These are phyloP conservation scores for peach (Prunus persica) DNA, from an alignment of 306 rosid species.

Conservation along the genomic window DNA sequence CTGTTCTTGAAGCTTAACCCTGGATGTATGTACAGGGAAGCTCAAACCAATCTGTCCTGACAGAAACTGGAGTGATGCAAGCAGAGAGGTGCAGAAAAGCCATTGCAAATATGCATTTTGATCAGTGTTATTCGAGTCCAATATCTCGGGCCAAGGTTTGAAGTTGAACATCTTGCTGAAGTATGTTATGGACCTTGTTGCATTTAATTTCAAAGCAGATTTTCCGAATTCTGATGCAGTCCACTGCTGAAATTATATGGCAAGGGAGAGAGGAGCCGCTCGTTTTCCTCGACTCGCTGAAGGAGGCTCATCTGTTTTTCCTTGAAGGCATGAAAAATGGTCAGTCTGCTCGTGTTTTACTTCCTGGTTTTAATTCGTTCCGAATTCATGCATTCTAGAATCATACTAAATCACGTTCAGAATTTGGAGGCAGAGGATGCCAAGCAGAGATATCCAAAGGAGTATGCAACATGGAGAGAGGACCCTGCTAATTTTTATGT, in stretches of 20 bases:
- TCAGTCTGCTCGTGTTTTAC: constrained; percentile 28
- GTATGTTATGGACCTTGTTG: too few relatives aligned
- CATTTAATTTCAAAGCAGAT: too few relatives aligned
- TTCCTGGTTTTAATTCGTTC: not conserved
- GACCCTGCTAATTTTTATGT: constrained; percentile 66
- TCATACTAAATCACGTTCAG: constrained; percentile 54
- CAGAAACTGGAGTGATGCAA: constrained; percentile 57
- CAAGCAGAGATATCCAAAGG: constrained; percentile 44
- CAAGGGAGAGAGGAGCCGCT: constrained; percentile 58
- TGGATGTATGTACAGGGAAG: constrained; percentile 38
- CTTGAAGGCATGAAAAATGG: constrained; percentile 92
- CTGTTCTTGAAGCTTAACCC: too few relatives aligned
- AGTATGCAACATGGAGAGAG: constrained; percentile 69
- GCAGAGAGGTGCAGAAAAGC: constrained; percentile 66
- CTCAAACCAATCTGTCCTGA: constrained; percentile 67
- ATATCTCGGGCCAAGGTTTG: constrained; percentile 79
- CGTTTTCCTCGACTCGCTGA: constrained; percentile 59
- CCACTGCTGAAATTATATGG: constrained; percentile 75
- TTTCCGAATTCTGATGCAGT: constrained; percentile 36
- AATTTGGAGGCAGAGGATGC: constrained; percentile 57
- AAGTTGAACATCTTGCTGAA: not conserved
- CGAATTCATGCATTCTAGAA: not conserved
- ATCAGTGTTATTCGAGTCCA: constrained; percentile 66
- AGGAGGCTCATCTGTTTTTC: constrained; percentile 62
- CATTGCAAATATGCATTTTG: constrained; percentile 51